These are phyloP conservation scores for Quercus lobata DNA, from an alignment of 331 rosid species.

Conservation along the genomic window DNA sequence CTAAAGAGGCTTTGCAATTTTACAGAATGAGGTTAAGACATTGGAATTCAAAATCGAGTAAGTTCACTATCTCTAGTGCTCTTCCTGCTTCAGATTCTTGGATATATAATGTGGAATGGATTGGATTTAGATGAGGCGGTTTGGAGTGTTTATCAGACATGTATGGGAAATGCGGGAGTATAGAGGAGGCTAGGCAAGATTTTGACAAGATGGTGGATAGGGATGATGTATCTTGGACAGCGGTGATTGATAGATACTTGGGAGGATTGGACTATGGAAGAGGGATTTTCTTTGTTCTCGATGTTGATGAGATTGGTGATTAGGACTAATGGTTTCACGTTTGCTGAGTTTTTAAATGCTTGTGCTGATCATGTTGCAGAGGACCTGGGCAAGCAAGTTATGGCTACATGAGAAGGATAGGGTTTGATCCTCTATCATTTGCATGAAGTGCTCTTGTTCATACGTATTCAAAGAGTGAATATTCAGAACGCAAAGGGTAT, in stretches of 20 bases:
- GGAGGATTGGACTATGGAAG: constrained; percentile 34
- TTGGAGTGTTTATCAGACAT: constrained; percentile 57
- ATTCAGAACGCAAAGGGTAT: constrained; percentile 48
- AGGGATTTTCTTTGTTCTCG: constrained; percentile 37
- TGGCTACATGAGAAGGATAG: constrained; percentile 53
- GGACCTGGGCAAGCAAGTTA: constrained; percentile 56
- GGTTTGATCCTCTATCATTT: constrained; percentile 46
- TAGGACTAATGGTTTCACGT: constrained; percentile 47
- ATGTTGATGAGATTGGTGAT: constrained; percentile 34
- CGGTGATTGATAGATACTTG: constrained; percentile 51
- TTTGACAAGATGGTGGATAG: constrained; percentile 44
- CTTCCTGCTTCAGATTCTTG: constrained; percentile 33
- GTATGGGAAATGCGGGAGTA: constrained; percentile 70
- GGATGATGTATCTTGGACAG: constrained; percentile 64
- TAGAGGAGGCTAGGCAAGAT: constrained; percentile 54
- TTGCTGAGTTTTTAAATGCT: constrained; percentile 30
- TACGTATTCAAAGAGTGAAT: constrained; percentile 45
- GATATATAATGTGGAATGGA: constrained; percentile 42
- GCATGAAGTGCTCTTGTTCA: constrained; percentile 63
- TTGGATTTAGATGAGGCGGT: constrained; percentile 58
- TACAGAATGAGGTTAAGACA: constrained; percentile 19
- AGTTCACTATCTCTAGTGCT: no score
- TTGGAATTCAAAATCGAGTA: no score
- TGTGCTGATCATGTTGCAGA: constrained; percentile 57
- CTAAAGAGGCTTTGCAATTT: constrained; percentile 54